phyloP scores from a whole-genome alignment of 768 basidiomycete genomes.

The Leccinum subgranulosum region DNA sequence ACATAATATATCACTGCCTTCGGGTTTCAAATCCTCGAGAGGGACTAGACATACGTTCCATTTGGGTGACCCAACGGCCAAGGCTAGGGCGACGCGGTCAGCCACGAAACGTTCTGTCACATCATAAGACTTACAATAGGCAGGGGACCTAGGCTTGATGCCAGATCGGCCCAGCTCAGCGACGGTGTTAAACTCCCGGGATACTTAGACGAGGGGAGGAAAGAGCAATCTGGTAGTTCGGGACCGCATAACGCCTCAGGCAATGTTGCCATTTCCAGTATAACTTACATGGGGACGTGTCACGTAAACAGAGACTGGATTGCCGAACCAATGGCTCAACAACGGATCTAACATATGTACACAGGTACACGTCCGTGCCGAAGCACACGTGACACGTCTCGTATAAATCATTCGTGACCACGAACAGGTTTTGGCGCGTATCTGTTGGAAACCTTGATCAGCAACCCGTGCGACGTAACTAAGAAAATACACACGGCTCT shows the following conservation, averaged over 20 bases:
- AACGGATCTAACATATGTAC: neutral
- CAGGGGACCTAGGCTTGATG: conserved; percentile 23
- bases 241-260: too few relatives aligned
- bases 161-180: conserved; percentile 27
- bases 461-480: neutral
- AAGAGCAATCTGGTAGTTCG: too few relatives aligned
- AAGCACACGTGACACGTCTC: neutral
- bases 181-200: conserved; percentile 20
- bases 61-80: conserved; percentile 26
- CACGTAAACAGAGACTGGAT: too few relatives aligned
- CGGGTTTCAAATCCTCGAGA: too few relatives aligned
- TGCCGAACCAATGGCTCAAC: neutral
- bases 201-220: neutral
- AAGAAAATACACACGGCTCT: conserved; percentile 19
- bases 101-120: neutral
- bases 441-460: conserved; percentile 1
- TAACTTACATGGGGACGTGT: too few relatives aligned
- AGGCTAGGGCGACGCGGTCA: conserved; percentile 2
- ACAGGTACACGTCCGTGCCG: neutral
- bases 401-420: conserved; percentile 7
- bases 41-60: conserved; percentile 23
- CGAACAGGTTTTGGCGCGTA: conserved; percentile 21
- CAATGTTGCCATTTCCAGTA: too few relatives aligned
- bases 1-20: too few relatives aligned
- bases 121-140: conserved; percentile 25